Base-by-base conservation (phyloP, 352 stramenopile species). In the Phytophthora brassicae region DNA sequence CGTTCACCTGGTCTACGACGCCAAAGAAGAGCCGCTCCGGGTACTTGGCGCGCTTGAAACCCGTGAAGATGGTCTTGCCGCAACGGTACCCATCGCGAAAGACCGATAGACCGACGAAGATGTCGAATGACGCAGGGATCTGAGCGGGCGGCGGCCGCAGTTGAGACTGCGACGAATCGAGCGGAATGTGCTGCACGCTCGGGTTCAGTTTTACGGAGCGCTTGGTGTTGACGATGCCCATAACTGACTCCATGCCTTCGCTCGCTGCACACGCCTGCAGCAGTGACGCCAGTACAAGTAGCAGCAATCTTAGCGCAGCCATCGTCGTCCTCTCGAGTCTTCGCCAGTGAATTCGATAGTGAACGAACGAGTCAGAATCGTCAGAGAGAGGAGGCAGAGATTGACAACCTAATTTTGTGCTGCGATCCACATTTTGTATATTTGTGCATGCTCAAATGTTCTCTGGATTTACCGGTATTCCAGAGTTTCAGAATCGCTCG, bases 71-170 rank as follows among this genome's bases (percentile, higher is more conserved):
- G 24, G 86, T 95, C 59, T 89, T 90, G 23, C 70, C 86, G 50
- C 86, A 95, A 14, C 86, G 84, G 50, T 84, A 88, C 52, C 80
- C 81, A 43, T 95, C 86, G 19, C 86, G 82, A 59, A 95, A 95
- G 29, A 92, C 81, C 33, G 86, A 93, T 33, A 93, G 69, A 0
- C 86, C 86, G 8, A 94, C 66, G 54, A 90, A 92, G 46, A 87
- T 68, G 56, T 91, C 73, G 56, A 79, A 86, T n/a, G 53, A 67
- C 8, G 52, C 43, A 11, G 81, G 76, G 33, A 89, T 71, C 44
- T 78, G 77, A 22, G 77, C 64, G 23, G 81, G 80, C 9, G 78
- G 83, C 42, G 85, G 85, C 4, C 81, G 77, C 42, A 91, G 53
- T 7, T 82, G 59, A 5, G 66, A 23, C 20, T 71, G 59, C 28